Conservation (phyloP, 371 early-diverging fungal genomes). For the Mucor circinelloides region DNA sequence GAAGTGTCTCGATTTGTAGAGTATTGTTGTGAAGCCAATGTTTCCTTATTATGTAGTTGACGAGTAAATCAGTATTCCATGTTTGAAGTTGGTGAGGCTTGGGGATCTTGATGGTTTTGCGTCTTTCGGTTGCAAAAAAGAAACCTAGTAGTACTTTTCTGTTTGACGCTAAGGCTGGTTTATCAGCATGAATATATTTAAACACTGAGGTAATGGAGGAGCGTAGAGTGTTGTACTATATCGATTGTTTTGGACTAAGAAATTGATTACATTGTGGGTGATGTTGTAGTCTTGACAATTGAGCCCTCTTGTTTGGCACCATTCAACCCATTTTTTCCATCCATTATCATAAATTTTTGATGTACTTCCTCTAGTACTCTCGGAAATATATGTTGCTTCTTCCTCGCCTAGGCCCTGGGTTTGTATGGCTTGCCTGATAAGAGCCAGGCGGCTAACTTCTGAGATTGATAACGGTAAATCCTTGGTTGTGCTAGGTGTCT, state of each 20-base stretch:
- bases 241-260: background rate
- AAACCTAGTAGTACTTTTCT: background rate
- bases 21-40: too few species aligned
- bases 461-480: background rate
- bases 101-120: background rate
- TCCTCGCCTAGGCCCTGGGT: constrained; percentile 5
- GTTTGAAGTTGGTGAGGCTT: background rate
- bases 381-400: background rate
- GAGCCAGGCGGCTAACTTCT: constrained; percentile 22
- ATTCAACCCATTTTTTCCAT: background rate
- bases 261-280: background rate
- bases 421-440: constrained; percentile 14
- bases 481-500: background rate
- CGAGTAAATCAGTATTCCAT: constrained; percentile 1
- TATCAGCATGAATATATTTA: background rate
- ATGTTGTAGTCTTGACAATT: too few species aligned
- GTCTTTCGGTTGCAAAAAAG: constrained; percentile 7
- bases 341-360: constrained; percentile 12
- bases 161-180: background rate
- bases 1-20: background rate
- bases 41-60: too few species aligned
- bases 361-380: background rate
- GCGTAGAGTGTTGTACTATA: background rate
- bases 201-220: constrained; percentile 12
- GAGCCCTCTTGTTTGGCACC: background rate